Percentiles rank a stretch among this genome's conserved stretches.
Conservation (phyloP, 352 stramenopile genomes). For the Phytophthora kernoviae region DNA sequence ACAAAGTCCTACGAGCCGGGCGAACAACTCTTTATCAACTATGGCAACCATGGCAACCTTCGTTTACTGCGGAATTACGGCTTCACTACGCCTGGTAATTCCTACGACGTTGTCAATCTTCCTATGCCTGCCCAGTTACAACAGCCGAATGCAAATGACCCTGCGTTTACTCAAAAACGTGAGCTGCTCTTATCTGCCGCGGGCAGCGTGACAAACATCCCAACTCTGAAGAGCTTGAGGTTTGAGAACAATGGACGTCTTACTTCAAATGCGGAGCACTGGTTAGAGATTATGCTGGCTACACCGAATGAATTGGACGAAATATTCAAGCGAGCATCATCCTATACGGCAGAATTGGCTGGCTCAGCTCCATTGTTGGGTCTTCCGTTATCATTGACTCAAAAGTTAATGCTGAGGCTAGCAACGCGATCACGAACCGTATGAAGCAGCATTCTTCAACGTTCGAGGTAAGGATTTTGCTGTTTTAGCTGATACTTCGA, state of each 20-base stretch:
- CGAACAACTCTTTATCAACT: constrained; percentile 86
- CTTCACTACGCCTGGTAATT: constrained; percentile 53
- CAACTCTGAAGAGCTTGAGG: constrained; percentile 37
- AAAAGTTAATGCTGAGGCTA: constrained; percentile 34
- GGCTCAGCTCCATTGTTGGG: constrained; percentile 16
- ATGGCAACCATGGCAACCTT: constrained; percentile 69
- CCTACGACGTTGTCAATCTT: constrained; percentile 48
- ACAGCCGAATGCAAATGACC: constrained; percentile 35
- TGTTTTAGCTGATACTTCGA: not conserved
- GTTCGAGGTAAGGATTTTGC: constrained; percentile 33
- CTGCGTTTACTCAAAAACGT: constrained; percentile 37
- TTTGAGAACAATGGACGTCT: constrained; percentile 42
- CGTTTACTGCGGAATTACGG: constrained; percentile 85
- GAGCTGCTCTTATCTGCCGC: constrained; percentile 38
- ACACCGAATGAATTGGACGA: constrained; percentile 46
- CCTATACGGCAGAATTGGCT: constrained; percentile 2
- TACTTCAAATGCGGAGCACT: constrained; percentile 40
- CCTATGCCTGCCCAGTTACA: constrained; percentile 45
- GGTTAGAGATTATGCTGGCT: constrained; percentile 60
- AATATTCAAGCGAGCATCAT: constrained; percentile 41
- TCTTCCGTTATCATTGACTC: constrained; percentile 33
- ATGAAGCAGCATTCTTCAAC: constrained; percentile 32
- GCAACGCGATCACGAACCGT: constrained; percentile 18
- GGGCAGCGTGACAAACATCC: constrained; percentile 12
- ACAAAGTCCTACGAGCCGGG: constrained; percentile 54